Conservation (phyloP, 441 rosid species). For the Viola pubescens region DNA sequence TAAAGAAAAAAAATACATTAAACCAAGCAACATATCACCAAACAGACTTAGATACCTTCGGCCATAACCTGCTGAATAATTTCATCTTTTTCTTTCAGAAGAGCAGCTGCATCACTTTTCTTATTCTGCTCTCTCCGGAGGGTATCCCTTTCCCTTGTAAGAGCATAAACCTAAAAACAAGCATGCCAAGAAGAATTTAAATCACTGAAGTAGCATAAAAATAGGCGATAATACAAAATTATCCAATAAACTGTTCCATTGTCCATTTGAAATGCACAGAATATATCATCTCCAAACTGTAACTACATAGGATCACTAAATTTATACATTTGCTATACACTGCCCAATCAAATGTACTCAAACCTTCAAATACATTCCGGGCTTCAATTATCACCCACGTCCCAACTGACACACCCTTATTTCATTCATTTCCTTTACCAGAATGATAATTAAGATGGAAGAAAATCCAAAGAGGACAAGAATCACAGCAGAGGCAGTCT, state of each 20-base stretch:
- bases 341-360: neutral
- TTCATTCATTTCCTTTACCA: no score
- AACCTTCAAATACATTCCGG: neutral
- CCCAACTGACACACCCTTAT: no score
- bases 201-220: constrained; percentile 6
- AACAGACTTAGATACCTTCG: constrained; percentile 49
- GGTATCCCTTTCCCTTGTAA: constrained; percentile 96
- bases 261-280: constrained; percentile 7
- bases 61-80: constrained; percentile 98
- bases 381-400: neutral
- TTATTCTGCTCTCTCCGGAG: constrained; percentile 94
- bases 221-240: constrained; percentile 1
- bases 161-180: constrained; percentile 72
- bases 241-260: neutral
- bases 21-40: constrained; percentile 13
- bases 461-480: no score
- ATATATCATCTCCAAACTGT: neutral
- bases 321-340: neutral
- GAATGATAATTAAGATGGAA: no score
- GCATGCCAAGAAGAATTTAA: constrained; percentile 14
- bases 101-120: constrained; percentile 95
- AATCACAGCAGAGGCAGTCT: no score
- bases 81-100: constrained; percentile 98
- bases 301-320: neutral
- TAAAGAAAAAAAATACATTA: neutral